phyloP scores from a whole-genome alignment of 2,329 filamentous ascomycete genomes.

The Cladosporium sp. region DNA sequence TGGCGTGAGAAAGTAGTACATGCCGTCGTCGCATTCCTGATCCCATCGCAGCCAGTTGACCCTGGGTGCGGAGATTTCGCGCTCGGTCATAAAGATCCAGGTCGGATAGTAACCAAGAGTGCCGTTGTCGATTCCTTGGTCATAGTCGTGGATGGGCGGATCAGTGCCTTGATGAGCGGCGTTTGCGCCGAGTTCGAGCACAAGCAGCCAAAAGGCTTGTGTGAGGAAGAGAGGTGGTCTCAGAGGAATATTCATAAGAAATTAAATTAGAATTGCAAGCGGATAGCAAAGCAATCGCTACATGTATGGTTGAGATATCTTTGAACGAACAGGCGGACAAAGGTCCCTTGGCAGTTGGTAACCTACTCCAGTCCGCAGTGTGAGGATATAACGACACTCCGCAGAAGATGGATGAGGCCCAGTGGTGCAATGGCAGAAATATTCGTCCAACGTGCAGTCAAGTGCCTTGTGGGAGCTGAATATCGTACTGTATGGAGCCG shows the following conservation, averaged over 20 bases:
- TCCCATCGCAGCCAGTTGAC: slow-evolving; percentile 17
- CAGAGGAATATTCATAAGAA: neutral
- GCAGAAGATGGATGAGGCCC: too few species aligned
- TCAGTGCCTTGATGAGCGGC: neutral
- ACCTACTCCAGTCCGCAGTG: too few species aligned
- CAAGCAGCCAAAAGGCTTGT: neutral
- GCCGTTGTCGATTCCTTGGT: slow-evolving; percentile 26
- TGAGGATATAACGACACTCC: too few species aligned
- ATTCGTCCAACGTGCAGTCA: too few species aligned
- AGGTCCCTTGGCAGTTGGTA: too few species aligned
- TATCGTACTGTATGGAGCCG: too few species aligned
- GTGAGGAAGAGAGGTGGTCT: neutral
- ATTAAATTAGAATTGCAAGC: neutral
- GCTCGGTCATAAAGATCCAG: slow-evolving; percentile 22
- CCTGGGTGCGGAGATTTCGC: slow-evolving; percentile 22
- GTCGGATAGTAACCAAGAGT: slow-evolving; percentile 28
- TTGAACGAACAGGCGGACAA: neutral
- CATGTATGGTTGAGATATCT: neutral
- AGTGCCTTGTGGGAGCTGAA: too few species aligned
- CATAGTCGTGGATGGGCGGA: neutral
- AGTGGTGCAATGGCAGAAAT: too few species aligned
- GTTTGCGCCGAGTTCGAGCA: neutral
- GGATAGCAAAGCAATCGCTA: neutral
- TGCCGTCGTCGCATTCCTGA: slow-evolving; percentile 14
- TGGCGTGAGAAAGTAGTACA: slow-evolving; percentile 21